Base-by-base conservation (phyloP, 441 rosid species). In the Erodium chrysanthum region DNA sequence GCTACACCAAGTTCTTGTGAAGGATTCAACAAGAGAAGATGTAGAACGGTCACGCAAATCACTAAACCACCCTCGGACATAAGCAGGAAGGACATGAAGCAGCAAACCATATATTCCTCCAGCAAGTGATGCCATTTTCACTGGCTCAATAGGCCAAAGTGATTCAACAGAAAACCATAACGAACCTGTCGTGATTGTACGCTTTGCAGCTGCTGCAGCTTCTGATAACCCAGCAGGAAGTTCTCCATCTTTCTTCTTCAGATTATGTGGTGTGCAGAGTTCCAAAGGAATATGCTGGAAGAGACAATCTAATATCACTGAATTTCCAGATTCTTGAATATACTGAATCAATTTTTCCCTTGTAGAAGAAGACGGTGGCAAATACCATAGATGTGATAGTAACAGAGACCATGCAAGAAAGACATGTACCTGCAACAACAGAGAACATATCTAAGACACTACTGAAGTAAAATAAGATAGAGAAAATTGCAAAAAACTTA, bases 1-100 rank as follows among this genome's bases (percentile, higher is more conserved):
- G 76, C 98, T 94, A 81, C 98, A 94, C 96, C 96, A 91, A 63
- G 86, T 69, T 82, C 86, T 87, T 52, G 98, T 88, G 79, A 91
- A 94, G 70, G 90, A 75, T 83, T 94, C 98, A 52, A 91, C 83
- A 40, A 73, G 72, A 65, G 86, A 81, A 72, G 86, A 85, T 22
- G 77, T 66, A 56, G 94, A 84, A 21, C 96, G 97, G 75, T 89
- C 97, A 69, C 96, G 97, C 33, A 94, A 72, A 65, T 88, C 87
- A 58, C 85, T 82, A 73, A 91, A 94, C 98, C 98, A 94, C 29
- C 82, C 86, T 76, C 97, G 87, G 67, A 94, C 97, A 66, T 85
- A 94, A 58, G 98, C 97, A 69, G 98, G 98, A 76, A 94, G 90
- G 80, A 91, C 81, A 52, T 84, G 77, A 56, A 94, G 86, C 92